phyloP scores from a whole-genome alignment of 2,329 filamentous ascomycete species.

The Diaporthe ilicicola region DNA sequence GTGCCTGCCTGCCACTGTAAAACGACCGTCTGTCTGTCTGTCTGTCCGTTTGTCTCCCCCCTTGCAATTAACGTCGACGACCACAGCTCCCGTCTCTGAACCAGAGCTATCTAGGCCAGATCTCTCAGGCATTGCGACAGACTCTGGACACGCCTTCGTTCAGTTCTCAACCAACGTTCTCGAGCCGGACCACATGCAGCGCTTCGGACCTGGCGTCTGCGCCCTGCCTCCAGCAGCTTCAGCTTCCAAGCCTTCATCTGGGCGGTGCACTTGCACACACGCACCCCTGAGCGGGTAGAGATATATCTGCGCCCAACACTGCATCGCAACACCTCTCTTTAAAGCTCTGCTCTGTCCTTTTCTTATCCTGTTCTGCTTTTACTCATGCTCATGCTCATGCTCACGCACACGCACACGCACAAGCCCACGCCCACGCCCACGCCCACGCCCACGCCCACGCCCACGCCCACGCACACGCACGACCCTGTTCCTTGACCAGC shows the following conservation, averaged over 20 bases:
- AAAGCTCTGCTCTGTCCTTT: neutral
- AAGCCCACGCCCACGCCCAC: neutral
- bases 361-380: neutral
- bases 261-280: constrained; percentile 4
- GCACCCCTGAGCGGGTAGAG: constrained; percentile 1
- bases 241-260: constrained; percentile 14
- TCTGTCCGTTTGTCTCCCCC: constrained; percentile 2
- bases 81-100: constrained; percentile 1
- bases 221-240: constrained; percentile 9
- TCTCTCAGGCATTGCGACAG: neutral
- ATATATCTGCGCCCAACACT: constrained; percentile 16
- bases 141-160: neutral
- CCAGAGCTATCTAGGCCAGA: neutral
- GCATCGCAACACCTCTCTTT: neutral
- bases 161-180: neutral
- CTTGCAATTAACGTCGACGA: neutral
- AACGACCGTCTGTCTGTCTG: neutral
- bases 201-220: constrained; percentile 16
- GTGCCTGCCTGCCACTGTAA: neutral
- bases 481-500: neutral
- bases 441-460: neutral
- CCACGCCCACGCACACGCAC: neutral
- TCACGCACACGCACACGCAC: neutral
- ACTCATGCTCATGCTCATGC: neutral
- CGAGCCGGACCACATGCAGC: neutral